Conservation (phyloP, 2,329 filamentous ascomycete genomes). For the Monosporascus ibericus region DNA sequence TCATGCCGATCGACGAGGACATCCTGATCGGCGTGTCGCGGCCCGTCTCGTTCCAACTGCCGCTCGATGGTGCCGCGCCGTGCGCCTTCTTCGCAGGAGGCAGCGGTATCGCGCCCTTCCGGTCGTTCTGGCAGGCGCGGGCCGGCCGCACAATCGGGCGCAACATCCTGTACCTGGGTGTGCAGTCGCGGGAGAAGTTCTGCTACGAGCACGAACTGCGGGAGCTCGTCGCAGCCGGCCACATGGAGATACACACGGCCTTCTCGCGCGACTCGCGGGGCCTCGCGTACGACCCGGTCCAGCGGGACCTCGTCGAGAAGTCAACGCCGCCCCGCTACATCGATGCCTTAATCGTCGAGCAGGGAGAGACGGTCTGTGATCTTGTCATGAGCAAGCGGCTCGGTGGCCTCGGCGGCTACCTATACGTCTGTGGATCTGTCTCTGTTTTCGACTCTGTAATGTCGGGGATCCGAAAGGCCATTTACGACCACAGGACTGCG, state of each 20-base stretch:
- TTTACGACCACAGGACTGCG: conserved; percentile 46
- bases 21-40: conserved; percentile 46
- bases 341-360: conserved; percentile 44
- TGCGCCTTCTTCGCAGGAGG: conserved; percentile 49
- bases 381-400: conserved; percentile 52
- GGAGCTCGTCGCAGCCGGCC: conserved; percentile 37
- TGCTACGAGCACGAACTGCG: conserved; percentile 44
- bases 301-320: conserved; percentile 40
- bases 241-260: conserved; percentile 47
- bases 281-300: conserved; percentile 36
- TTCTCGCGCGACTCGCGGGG: conserved; percentile 45
- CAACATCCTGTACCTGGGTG: conserved; percentile 45
- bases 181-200: conserved; percentile 46
- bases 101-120: conserved; percentile 47
- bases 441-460: conserved; percentile 49
- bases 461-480: conserved; percentile 47
- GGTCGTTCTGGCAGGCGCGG: conserved; percentile 43
- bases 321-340: conserved; percentile 46
- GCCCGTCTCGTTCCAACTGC: conserved; percentile 45
- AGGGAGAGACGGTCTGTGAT: conserved; percentile 44
- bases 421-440: conserved; percentile 44
- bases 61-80: conserved; percentile 41
- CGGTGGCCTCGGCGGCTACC: conserved; percentile 41
- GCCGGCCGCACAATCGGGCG: conserved; percentile 28
- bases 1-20: conserved; percentile 35